Evolutionary conservation across 305 asterid species (phyloP), one percentile per base, ranked within the genome.

Genomic region (Fraxinus nigra): DNA sequence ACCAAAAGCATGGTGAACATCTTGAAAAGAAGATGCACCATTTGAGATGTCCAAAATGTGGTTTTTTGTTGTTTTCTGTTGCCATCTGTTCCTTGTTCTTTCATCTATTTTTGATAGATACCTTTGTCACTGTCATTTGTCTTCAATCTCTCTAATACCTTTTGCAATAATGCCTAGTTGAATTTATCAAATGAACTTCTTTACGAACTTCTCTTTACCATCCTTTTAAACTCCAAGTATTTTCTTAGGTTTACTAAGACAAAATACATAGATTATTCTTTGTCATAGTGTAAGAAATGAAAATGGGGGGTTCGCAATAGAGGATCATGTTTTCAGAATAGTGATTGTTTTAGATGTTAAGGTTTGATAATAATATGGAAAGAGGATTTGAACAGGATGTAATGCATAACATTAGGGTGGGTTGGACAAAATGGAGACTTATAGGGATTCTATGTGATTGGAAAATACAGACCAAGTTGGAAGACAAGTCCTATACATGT

Each of bases 1-100:
- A 24, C 56, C 76, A 40, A 56, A 73, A 79, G 46, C 43, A 14
- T 28, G 76, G 70, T 43, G 69, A 30, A 78, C 54, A 77, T 82
- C 28, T 80, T 38, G 59, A 32, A 7, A 3, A 9, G 18, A 35
- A 40, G 79, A 20, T 13, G 56, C 46, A 13, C 74, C 61, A 33
- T 74, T 59, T 54, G 40, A 16, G 34, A 37, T 51, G 78, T 35
- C 63, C 7, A 18, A 35, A 69, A 79, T 79, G 69, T 69, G 38
- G 38, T 56, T 18, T 75, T 40, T n/a, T 1, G 2, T 51, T 40
- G 10, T n/a, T 26, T 11, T 26, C 35, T 24, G 34, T 22, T 33
- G 6, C 7, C 26, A 40, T 74, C 35, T 28, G 32, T 33, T 33
- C 8, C 82, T 43, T 48, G 24, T 72, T 26, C 67, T 76, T 5